Evolutionary conservation across 257 asterid species (phyloP), one percentile per base, ranked within the genome.

Genomic region (Gentiana dahurica): DNA sequence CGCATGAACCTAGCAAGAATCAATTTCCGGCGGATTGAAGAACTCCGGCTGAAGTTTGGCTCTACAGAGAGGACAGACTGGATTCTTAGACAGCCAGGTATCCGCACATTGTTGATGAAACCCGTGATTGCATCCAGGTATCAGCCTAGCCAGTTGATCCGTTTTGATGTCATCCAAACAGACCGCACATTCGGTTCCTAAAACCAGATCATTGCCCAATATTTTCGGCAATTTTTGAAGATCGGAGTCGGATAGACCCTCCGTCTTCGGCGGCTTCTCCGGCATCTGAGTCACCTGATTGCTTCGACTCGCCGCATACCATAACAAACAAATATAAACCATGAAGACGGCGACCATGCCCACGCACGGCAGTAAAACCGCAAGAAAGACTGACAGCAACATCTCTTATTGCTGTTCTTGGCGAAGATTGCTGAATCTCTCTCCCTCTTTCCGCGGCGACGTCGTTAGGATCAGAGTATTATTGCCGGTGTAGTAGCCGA

Each of bases 111-210:
- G 73, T 2, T 80, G 37, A 57, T 89, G 97, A 46, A 86, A 89
- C 12, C 97, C 95, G 49, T 89, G 97, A 65, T 84, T 82, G 66
- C 97, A 89, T 6, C 88, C 93, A 5, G 95, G 97, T 5, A 89
- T 65, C 75, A 83, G 32, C 8, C 89, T 66, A 2, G 94, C 94
- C 55, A 73, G 66, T 54, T 89, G 86, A 34, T 86, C 83, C 11
- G 44, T 12, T 62, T 66, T 81, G 49, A 89, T 86, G 4, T 78
- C 86, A 39, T 89, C 95, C 73, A 89, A 66, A n/a, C 95, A 89
- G 4, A 89, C 85, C 8, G 93, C 94, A 56, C 97, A 89, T 34
- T 89, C 97, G 0, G 67, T 58, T 32, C 76, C 81, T 68, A 83
- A 1, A 10, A 80, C 83, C 82, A 89, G 53, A 47, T 86, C 97